Conservation (phyloP, 2,329 filamentous ascomycete genomes). For the Botryotinia narcissicola region DNA sequence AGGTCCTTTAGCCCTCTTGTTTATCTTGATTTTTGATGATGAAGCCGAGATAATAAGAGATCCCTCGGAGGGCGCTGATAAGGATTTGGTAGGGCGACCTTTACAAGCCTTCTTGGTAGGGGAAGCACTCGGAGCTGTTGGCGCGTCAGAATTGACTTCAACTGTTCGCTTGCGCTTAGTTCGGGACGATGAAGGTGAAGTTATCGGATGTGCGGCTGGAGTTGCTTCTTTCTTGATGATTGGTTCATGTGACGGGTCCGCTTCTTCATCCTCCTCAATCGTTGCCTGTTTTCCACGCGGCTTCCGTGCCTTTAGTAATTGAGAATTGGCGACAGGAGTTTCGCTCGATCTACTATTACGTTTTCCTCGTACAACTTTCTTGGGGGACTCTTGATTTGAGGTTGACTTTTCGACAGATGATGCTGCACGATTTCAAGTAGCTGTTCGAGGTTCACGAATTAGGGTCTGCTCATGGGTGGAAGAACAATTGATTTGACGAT, state of each 20-base stretch:
- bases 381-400: constrained; percentile 6
- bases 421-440: constrained; percentile 6
- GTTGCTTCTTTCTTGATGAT: constrained; percentile 18
- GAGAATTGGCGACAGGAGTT: background rate
- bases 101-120: constrained; percentile 20
- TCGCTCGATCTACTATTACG: constrained; percentile 21
- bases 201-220: background rate
- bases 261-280: constrained; percentile 7
- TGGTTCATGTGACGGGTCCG: constrained; percentile 3
- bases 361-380: constrained; percentile 17
- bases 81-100: constrained; percentile 13
- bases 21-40: constrained; percentile 5
- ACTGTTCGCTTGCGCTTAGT: constrained; percentile 21
- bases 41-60: background rate
- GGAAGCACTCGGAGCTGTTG: background rate
- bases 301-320: constrained; percentile 23
- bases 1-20: constrained; percentile 16
- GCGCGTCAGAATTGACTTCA: constrained; percentile 13
- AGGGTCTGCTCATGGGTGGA: constrained; percentile 24
- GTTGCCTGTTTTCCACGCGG: constrained; percentile 5
- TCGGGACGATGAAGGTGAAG: constrained; percentile 16
- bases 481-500: constrained; percentile 22
- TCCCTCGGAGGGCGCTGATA: constrained; percentile 2
- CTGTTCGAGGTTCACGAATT: constrained; percentile 20
- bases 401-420: constrained; percentile 1